These are phyloP conservation scores for Pulveroboletus sp. DNA, from an alignment of 768 basidiomycete genomes.

Conservation along the genomic window DNA sequence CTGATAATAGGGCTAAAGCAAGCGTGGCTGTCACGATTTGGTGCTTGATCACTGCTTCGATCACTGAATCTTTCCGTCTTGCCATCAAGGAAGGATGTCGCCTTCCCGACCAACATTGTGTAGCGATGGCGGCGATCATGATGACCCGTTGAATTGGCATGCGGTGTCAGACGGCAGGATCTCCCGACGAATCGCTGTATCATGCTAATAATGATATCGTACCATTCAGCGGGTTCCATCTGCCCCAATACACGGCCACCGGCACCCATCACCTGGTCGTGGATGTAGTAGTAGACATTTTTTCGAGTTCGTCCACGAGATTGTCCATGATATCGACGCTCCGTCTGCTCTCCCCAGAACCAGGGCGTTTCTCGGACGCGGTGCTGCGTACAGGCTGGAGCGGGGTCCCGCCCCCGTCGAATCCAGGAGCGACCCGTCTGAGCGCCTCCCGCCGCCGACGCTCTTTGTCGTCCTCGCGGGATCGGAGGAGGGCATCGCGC, in stretches of 20 bases:
- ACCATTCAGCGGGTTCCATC: background rate
- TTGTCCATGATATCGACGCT: conserved; percentile 72
- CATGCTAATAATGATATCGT: background rate
- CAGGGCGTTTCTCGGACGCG: conserved; percentile 13
- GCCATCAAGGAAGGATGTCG: no score
- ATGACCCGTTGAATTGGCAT: no score
- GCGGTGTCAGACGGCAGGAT: background rate
- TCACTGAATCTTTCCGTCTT: no score
- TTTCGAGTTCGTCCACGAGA: conserved; percentile 77
- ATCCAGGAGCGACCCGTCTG: conserved; percentile 79
- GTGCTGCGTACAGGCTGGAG: conserved; percentile 32
- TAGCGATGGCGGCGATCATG: no score
- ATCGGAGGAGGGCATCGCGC: conserved; percentile 66
- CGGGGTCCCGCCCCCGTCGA: conserved; percentile 60
- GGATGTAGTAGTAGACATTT: conserved; percentile 41
- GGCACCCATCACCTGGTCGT: no score
- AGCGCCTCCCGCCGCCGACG: conserved; percentile 60
- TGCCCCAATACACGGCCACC: no score
- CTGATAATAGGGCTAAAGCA: no score
- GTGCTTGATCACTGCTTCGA: no score
- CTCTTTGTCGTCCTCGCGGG: conserved; percentile 79
- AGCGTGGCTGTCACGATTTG: no score
- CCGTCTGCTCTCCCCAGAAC: background rate
- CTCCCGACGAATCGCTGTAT: background rate
- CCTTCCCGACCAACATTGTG: no score